Base-by-base conservation (phyloP, 2,329 filamentous ascomycete species). In the Chalaropsis ovoidea region DNA sequence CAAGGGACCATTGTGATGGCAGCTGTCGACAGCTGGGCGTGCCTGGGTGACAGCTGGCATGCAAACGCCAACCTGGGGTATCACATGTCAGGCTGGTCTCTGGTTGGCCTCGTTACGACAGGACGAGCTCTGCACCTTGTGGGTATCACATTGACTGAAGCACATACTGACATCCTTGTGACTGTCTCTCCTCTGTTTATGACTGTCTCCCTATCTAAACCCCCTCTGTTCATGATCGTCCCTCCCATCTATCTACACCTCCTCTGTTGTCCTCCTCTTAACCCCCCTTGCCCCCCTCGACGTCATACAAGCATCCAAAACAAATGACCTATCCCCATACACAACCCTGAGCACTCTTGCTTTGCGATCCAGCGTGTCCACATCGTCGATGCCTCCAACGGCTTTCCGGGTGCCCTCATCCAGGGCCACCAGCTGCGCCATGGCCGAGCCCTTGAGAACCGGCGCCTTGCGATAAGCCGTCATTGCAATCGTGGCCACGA, bases 361-460 rank as follows among this genome's bases (percentile, higher is more conserved):
- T 39, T 69, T 68, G 17, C 66, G 58, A 22, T 63, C 39, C 56
- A 69, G 64, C 8, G 49, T 64, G 22, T 43, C 47, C 10, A 64
- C 31, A 17, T 62, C 31, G 43, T 69, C 68, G 3, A 69, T n/a
- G 13, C 67, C 65, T 6, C 68, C 67, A 10, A 68, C 61, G 17
- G 66, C 63, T 17, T 64, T 61, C 6, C 67, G 52, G 22, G 61
- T 63, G 8, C 62, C 58, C 27, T 69, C 65, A 35, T 64, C 63
- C n/a, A 74, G 64, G n/a, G 71, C 71, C 22, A 73, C 67, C 24
- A 74, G 62, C 13, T 69, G 56, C 11, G 71, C 69, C 13, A 70
- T 66, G 10, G 70, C 64, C n/a, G 72, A 72, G 39, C 68, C 68
- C 66, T 74, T 74, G 61, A 74, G 64, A 15, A 72, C 68, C 43